phyloP scores from a whole-genome alignment of 306 rosid species.

The Corylus avellana region DNA sequence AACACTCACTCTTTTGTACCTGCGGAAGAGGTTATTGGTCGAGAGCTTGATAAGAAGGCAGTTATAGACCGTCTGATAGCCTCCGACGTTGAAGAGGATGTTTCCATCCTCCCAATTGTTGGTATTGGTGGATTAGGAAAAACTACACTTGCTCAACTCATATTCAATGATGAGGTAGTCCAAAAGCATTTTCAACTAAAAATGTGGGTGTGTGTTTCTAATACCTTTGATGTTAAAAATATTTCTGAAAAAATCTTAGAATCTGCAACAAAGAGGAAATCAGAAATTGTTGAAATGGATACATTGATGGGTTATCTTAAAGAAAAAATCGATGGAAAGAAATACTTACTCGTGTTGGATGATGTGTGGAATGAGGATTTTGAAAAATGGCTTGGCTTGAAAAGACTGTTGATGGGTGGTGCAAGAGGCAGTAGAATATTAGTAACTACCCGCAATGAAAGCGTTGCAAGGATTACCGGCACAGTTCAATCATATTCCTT shows the following conservation, averaged over 20 bases:
- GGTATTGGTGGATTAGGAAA: constrained; percentile 26
- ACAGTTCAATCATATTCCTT: background rate
- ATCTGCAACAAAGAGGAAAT: background rate
- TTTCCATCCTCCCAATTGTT: constrained; percentile 15
- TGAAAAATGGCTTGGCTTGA: background rate
- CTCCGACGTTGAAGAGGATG: background rate
- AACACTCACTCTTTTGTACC: background rate
- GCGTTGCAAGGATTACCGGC: background rate
- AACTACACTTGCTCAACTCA: constrained; percentile 19
- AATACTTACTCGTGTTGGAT: constrained; percentile 14
- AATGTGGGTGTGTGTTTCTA: constrained; percentile 3
- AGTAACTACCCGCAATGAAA: constrained; percentile 5
- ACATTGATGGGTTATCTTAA: background rate
- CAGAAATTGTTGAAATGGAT: background rate
- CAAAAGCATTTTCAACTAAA: background rate
- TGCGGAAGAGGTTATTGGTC: background rate
- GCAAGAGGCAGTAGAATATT: constrained; percentile 16
- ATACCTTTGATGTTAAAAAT: no score
- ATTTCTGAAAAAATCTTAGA: background rate
- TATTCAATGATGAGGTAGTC: background rate
- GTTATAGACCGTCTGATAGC: background rate
- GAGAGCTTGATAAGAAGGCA: constrained; percentile 6
- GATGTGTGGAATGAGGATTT: constrained; percentile 1
- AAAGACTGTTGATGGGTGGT: background rate
- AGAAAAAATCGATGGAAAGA: background rate